Evolutionary conservation across 108 stramenopile genomes (phyloP), one percentile per base, ranked within the genome.

Genomic region (Skeletonema marinoi): DNA sequence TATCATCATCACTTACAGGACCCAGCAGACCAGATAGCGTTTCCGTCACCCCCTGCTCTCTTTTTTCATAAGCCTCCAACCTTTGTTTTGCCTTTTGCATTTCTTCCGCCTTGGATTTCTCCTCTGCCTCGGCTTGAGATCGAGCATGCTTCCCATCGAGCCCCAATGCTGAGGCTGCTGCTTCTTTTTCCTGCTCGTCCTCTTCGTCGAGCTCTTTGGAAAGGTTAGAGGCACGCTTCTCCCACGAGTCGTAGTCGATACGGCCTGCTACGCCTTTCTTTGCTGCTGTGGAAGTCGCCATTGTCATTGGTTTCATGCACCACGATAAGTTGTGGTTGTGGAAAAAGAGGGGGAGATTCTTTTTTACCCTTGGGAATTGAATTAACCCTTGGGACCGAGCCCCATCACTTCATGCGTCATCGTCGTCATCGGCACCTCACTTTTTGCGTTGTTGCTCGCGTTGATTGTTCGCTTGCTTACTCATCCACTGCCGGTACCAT

Each of bases 81-180:
- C 62, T 77, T 44, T 81, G 79, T 50, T 94, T 94, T n/a, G 85
- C 74, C 73, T 85, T 73, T 59, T 73, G 19, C 5, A 85, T 71
- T 11, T 92, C 75, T 65, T 87, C 73, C 4, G 93, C 91, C 84
- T 96, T 94, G 48, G 73, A 44, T 16, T 82, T 82, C 76, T 94
- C 93, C 21, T 88, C 91, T 14, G 90, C 91, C 70, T 94, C 89
- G 41, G 88, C 92, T 17, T 81, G 51, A n/a, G 86, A 88, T 17
- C 77, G 77, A 21, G 92, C 89, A 59, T 93, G 90, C 60, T 89
- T 89, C 31, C 90, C 91, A 61, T 93, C 88, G 77, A 93, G 78
- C 7, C 93, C 96, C 66, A 93, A 64, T 50, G 87, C 89, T 4
- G 70, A 63, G 9, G 83, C 67, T 16, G 60, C 60, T 29, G 32